Base-by-base conservation (phyloP, 78 protist species). In the Polysphondylium violaceum region DNA sequence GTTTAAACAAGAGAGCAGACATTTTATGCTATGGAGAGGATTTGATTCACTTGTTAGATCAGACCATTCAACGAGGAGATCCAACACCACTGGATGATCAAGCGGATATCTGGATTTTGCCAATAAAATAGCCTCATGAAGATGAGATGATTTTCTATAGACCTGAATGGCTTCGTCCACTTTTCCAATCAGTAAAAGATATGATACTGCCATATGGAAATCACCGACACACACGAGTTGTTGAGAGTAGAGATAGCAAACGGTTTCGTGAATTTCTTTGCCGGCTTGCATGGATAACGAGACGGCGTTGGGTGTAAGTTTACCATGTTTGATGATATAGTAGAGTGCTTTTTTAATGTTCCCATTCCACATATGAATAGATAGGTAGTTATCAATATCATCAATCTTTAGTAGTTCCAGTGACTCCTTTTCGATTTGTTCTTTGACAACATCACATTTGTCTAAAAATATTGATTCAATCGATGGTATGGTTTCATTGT, bases 201-300 rank as follows among this genome's bases (percentile, higher is more conserved):
- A 83, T 0, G 79, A 59, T 8, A 69, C 91, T 8, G 91, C 91
- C 59, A 83, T 43, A 40, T 83, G 91, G 59, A 44, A 83, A 43
- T 83, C 91, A 41, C 91, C 91, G 27, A 56, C 53, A 35, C 75
- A 50, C 17, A 69, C 43, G 4, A 83, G 31, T 55, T 83, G 91
- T 69, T 67, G 47, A 2, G 79, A 69, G 19, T 69, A 83, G 43
- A 71, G 59, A 3, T 55, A 19, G 33, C 73, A 69, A 31, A 69
- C 59, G 16, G 63, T n/a, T 33, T 83, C 69, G 7, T 25, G 69
- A 27, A 83, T 27, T 27, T 83, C 91, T 43, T 73, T 67, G 0
- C 91, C 91, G 1, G 72, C 43, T 58, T 83, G 91, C n/a, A 74
- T 51, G 23, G 72, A 36, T 2, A 83, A 29, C 19, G 91, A 67